These are phyloP conservation scores for Chaetomidium leptoderma DNA, from an alignment of 495 filamentous ascomycete species.

Conservation along the genomic window DNA sequence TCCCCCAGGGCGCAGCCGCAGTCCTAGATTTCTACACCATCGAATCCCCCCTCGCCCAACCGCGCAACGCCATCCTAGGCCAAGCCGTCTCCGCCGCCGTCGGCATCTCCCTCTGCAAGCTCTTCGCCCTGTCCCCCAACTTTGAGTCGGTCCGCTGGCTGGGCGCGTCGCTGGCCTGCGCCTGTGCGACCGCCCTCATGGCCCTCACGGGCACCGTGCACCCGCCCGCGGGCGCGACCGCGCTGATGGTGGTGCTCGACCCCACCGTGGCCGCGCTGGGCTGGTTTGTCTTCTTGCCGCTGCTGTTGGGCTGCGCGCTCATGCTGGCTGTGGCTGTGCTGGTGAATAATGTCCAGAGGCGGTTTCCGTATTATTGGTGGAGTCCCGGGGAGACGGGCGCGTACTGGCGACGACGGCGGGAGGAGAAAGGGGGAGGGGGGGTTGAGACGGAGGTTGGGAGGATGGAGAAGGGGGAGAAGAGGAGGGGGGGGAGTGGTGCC, in stretches of 20 bases:
- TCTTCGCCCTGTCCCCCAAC: conserved; percentile 58
- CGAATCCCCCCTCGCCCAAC: conserved; percentile 79
- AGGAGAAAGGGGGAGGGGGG: background rate
- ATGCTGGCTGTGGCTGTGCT: conserved; percentile 65
- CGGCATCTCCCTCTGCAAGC: conserved; percentile 62
- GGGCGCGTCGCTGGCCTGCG: conserved; percentile 66
- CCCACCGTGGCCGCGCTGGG: conserved; percentile 54
- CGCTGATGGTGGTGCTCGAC: conserved; percentile 69
- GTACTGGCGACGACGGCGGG: conserved; percentile 20
- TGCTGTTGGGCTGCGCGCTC: conserved; percentile 59
- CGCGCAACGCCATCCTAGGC: conserved; percentile 69
- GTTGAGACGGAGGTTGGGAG: conserved; percentile 3
- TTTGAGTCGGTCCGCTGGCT: conserved; percentile 60
- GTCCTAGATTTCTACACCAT: conserved; percentile 69
- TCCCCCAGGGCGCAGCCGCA: conserved; percentile 65
- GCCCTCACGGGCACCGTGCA: conserved; percentile 72
- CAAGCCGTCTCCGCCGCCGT: conserved; percentile 64
- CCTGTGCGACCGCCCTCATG: conserved; percentile 67
- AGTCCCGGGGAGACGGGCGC: conserved; percentile 44
- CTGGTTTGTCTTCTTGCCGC: conserved; percentile 67
- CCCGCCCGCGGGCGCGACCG: conserved; percentile 85
- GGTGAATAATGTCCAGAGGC: conserved; percentile 71
- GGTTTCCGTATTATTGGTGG: conserved; percentile 81
- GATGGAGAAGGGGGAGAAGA: conserved; percentile 8
- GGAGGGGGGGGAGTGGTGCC: no score